These are phyloP conservation scores for Dothideomycetes sp. DNA, from an alignment of 2,329 filamentous ascomycete genomes.

Conservation along the genomic window DNA sequence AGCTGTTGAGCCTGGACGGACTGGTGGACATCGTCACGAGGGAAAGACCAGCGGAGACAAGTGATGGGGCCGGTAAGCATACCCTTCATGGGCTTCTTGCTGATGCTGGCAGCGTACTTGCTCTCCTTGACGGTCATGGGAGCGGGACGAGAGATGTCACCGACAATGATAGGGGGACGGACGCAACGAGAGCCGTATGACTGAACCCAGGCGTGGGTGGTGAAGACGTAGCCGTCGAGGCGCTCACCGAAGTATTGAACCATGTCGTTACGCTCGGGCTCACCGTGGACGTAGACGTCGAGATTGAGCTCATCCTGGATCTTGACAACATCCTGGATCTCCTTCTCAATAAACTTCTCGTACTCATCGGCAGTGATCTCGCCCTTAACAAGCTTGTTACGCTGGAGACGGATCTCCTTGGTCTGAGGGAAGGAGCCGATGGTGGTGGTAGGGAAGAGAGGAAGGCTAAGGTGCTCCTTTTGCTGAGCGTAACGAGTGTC, in stretches of 20 bases:
- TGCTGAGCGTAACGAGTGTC: conserved; percentile 75
- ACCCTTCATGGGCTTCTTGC: conserved; percentile 99
- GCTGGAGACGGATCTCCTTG: conserved; percentile 92
- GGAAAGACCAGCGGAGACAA: conserved; percentile 98
- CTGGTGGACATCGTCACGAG: conserved; percentile 98
- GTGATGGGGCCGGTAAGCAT: conserved; percentile 99
- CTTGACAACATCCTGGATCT: conserved; percentile 90
- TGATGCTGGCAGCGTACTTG: conserved; percentile 93
- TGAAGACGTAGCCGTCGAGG: conserved; percentile 94
- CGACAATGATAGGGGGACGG: conserved; percentile 94
- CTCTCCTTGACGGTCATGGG: conserved; percentile 99
- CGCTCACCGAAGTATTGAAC: conserved; percentile 99
- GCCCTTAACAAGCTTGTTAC: conserved; percentile 98
- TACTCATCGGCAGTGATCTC: conserved; percentile 89
- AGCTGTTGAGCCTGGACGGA: conserved; percentile 98
- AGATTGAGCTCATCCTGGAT: conserved; percentile 97
- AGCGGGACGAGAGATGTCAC: conserved; percentile 91
- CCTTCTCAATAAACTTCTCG: conserved; percentile 98
- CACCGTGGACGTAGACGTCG: conserved; percentile 95
- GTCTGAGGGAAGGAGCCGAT: conserved; percentile 99
- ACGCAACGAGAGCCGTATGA: conserved; percentile 97
- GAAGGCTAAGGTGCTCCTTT: conserved; percentile 85
- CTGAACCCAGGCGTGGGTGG: conserved; percentile 98
- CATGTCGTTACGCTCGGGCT: conserved; percentile 99
- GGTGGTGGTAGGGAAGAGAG: conserved; percentile 96